Percentiles rank a stretch among this genome's conserved stretches.
Conservation (phyloP, 768 basidiomycete genomes). For the Boletus subparvulus region DNA sequence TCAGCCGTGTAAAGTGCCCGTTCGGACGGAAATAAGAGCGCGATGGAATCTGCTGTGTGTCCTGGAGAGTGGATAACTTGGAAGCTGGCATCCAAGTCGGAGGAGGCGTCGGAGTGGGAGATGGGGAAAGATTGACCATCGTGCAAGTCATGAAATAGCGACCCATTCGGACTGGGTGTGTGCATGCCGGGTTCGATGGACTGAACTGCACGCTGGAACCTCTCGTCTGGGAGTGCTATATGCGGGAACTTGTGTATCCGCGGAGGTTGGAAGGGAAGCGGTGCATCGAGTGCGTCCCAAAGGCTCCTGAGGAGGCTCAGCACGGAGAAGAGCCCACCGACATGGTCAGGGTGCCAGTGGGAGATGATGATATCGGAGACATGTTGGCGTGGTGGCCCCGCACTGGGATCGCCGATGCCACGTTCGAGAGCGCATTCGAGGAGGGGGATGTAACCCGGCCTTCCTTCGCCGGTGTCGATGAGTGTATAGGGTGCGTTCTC, state of each 20-base stretch:
- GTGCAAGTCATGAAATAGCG: slow-evolving; percentile 54
- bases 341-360: slow-evolving; percentile 89
- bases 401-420: slow-evolving; percentile 25
- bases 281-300: slow-evolving; percentile 54
- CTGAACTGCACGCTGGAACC: slow-evolving; percentile 38
- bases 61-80: slow-evolving; percentile 84
- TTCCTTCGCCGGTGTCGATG: slow-evolving; percentile 81
- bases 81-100: slow-evolving; percentile 34
- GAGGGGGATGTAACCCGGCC: slow-evolving; percentile 60
- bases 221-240: slow-evolving; percentile 28
- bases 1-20: slow-evolving; percentile 85
- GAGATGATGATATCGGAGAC: slow-evolving; percentile 90
- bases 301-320: slow-evolving; percentile 60
- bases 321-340: slow-evolving; percentile 71
- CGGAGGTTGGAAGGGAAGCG: slow-evolving; percentile 57
- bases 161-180: slow-evolving; percentile 42
- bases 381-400: slow-evolving; percentile 28
- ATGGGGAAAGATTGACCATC: slow-evolving; percentile 54
- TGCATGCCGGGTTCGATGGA: slow-evolving; percentile 44
- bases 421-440: slow-evolving; percentile 61
- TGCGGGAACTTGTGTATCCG: slow-evolving; percentile 73
- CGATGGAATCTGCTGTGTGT: slow-evolving; percentile 86
- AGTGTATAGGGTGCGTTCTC: slow-evolving; percentile 68
- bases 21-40: slow-evolving; percentile 67
- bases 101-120: slow-evolving; percentile 7